A percentile compares a stretch with the other conserved stretches of the same genome.
Evolutionary conservation across 768 basidiomycete genomes (phyloP).

Genomic region (Boletus barrowsii): DNA sequence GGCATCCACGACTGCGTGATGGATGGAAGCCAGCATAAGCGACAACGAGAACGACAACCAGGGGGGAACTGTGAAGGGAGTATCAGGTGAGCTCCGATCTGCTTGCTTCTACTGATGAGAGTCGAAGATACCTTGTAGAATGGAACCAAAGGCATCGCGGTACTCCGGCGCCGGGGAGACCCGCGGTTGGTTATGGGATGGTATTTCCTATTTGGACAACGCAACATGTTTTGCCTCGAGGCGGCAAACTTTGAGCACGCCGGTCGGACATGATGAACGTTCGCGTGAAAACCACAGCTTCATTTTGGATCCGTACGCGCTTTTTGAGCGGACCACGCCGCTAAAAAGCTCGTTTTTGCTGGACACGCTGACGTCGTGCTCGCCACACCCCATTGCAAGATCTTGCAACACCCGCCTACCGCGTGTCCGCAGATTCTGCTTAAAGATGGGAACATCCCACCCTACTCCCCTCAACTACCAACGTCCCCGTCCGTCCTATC

Average conservation of each 20-base stretch:
- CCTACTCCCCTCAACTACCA: slow-evolving; percentile 23
- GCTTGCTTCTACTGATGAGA: too few relatives aligned
- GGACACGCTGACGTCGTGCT: slow-evolving; percentile 20
- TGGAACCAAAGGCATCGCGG: background rate
- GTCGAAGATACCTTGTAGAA: background rate
- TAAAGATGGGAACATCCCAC: slow-evolving; percentile 30
- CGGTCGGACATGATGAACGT: slow-evolving; percentile 10
- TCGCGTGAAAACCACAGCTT: slow-evolving; percentile 19
- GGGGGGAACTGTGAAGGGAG: too few relatives aligned
- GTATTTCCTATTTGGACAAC: slow-evolving; percentile 5
- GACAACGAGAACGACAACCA: too few relatives aligned
- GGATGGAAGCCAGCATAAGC: too few relatives aligned
- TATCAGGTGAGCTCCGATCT: too few relatives aligned
- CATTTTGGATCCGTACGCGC: slow-evolving; percentile 15
- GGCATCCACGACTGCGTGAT: too few relatives aligned
- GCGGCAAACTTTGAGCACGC: background rate
- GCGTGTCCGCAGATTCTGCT: slow-evolving; percentile 26
- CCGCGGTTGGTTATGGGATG: background rate
- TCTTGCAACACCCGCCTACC: slow-evolving; percentile 24
- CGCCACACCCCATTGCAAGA: slow-evolving; percentile 26
- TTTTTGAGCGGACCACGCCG: slow-evolving; percentile 23
- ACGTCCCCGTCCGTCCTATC: slow-evolving; percentile 16
- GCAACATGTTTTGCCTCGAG: slow-evolving; percentile 26
- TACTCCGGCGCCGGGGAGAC: too few relatives aligned
- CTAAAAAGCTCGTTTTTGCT: slow-evolving; percentile 21